Conservation (phyloP, 306 rosid species). For the Quercus robur region DNA sequence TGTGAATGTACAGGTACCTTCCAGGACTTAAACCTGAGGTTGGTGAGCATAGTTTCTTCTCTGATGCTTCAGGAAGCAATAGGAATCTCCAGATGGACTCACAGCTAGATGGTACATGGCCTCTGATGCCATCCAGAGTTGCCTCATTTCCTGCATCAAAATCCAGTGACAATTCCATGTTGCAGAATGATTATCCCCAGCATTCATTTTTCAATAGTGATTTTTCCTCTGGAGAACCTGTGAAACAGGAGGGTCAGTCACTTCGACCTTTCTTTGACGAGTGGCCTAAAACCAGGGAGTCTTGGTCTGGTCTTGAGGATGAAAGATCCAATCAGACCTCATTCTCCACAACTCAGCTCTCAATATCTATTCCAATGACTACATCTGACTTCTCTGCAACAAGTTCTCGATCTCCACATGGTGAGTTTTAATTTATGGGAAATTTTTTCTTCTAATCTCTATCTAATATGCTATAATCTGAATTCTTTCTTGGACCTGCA, state of each 20-base stretch:
- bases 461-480: background rate
- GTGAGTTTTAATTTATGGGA: constrained; percentile 24
- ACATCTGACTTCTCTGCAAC: constrained; percentile 37
- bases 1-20: constrained; percentile 27
- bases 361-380: constrained; percentile 47
- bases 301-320: constrained; percentile 49
- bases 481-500: constrained; percentile 1
- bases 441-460: background rate
- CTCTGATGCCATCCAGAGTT: constrained; percentile 32
- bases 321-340: constrained; percentile 45
- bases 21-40: constrained; percentile 41
- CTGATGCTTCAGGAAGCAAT: constrained; percentile 39
- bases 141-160: constrained; percentile 25
- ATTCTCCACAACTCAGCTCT: constrained; percentile 48
- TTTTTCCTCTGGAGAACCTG: constrained; percentile 18
- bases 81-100: constrained; percentile 32
- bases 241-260: constrained; percentile 44
- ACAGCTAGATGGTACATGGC: constrained; percentile 35
- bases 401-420: constrained; percentile 34
- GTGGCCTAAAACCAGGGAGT: constrained; percentile 45
- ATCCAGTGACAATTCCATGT: constrained; percentile 23
- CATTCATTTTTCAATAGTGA: constrained; percentile 30
- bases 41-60: constrained; percentile 45
- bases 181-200: constrained; percentile 25
- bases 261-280: constrained; percentile 48